These are phyloP conservation scores for Ambrosiella beaveri DNA, from an alignment of 2,329 filamentous ascomycete species.

Conservation along the genomic window DNA sequence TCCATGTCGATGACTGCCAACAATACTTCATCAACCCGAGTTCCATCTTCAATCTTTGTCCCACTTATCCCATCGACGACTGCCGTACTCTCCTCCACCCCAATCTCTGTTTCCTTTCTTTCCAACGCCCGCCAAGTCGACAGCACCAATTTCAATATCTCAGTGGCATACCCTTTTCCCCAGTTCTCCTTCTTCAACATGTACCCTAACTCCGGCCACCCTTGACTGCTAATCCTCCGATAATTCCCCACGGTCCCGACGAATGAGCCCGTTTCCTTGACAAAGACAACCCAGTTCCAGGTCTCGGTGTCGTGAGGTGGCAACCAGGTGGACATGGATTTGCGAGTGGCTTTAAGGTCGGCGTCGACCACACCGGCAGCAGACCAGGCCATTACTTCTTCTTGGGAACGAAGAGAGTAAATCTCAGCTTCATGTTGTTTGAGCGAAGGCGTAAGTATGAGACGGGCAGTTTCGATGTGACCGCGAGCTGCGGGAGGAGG, in stretches of 20 bases:
- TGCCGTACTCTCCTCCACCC: conserved; percentile 25
- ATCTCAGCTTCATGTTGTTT: conserved; percentile 33
- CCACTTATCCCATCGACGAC: conserved; percentile 8
- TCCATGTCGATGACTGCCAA: conserved; percentile 29
- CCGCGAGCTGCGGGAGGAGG: conserved; percentile 24
- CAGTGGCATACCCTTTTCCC: conserved; percentile 39
- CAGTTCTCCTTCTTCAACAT: conserved; percentile 35
- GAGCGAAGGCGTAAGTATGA: conserved; percentile 35
- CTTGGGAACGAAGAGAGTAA: conserved; percentile 35
- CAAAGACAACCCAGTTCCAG: conserved; percentile 40
- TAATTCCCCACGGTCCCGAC: conserved; percentile 33
- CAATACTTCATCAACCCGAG: conserved; percentile 24
- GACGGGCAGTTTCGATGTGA: conserved; percentile 31
- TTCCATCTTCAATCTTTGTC: conserved; percentile 12
- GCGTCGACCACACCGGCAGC: conserved; percentile 24
- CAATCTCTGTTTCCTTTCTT: conserved; percentile 26
- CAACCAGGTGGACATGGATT: conserved; percentile 25
- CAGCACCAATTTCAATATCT: conserved; percentile 33
- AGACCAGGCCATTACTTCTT: conserved; percentile 47
- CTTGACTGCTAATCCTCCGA: conserved; percentile 20
- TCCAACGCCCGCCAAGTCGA: conserved; percentile 32
- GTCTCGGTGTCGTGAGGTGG: conserved; percentile 31
- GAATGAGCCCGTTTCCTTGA: conserved; percentile 30
- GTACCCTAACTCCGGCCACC: conserved; percentile 44
- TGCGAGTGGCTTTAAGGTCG: conserved; percentile 26